phyloP scores from a whole-genome alignment of 306 rosid genomes.

The Amphicarpaea edgeworthii region DNA sequence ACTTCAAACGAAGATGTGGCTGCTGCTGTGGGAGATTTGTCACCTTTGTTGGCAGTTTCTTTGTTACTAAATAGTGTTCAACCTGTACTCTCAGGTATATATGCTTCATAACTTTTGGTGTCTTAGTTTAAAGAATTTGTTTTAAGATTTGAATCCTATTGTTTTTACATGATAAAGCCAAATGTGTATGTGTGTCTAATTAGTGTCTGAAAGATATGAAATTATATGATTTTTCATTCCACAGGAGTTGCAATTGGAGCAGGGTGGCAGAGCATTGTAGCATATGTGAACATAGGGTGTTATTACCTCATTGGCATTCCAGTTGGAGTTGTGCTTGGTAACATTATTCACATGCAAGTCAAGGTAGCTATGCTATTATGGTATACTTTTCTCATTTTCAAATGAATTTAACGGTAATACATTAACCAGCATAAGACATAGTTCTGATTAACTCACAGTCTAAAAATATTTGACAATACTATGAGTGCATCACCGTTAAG shows the following conservation, averaged over 20 bases:
- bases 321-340: slow-evolving; percentile 48
- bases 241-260: slow-evolving; percentile 66
- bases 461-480: no score
- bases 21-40: slow-evolving; percentile 52
- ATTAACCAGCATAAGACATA: no score
- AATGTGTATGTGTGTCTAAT: no score
- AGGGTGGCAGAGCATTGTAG: slow-evolving; percentile 57
- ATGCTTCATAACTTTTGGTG: not conserved
- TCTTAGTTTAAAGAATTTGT: not conserved
- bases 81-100: slow-evolving; percentile 66
- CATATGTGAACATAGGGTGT: slow-evolving; percentile 56
- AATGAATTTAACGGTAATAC: no score
- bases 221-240: not conserved
- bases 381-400: not conserved
- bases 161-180: not conserved
- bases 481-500: no score
- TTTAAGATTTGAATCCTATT: not conserved
- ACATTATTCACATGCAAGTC: slow-evolving; percentile 44
- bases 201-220: not conserved
- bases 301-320: slow-evolving; percentile 62
- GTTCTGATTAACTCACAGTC: no score
- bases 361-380: slow-evolving; percentile 39
- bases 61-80: slow-evolving; percentile 61
- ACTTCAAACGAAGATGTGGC: slow-evolving; percentile 51
- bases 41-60: slow-evolving; percentile 57